Base-by-base conservation (phyloP, 2,329 filamentous ascomycete genomes). In the Colletotrichum chlorophyti region DNA sequence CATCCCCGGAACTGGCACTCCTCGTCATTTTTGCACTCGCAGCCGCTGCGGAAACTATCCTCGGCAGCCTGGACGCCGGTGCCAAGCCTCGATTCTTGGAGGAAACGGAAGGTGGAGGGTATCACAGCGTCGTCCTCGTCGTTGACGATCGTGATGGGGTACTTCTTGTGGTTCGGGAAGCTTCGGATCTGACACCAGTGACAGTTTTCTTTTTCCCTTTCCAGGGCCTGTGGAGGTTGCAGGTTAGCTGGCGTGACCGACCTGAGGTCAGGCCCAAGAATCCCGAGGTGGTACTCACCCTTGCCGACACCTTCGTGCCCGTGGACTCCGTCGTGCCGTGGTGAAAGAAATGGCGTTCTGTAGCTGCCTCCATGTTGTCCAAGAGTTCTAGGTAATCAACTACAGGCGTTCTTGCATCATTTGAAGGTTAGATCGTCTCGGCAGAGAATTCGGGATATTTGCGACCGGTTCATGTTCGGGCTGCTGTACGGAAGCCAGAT, bases 1-100 rank as follows among this genome's bases (percentile, higher is more conserved):
- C 91, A 96, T 21, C 74, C 78, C 32, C 76, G 79, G 65, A 87
- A 91, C 68, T 90, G 86, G 68, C 91, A 93, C 4, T 85, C 82
- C 65, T 82, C 79, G 46, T 85, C 79, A 2, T 83, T 74, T 1
- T 67, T 71, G 66, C 91, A 96, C 42, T 82, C 74, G 68, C 91
- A 96, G 3, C 91, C 91, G 52, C 80, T 81, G 62, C 86, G 83
- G 52, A 91, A 90, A 24, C 81, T 88, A 43, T 78, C 75, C 60
- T 83, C 83, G 4, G 83, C 83, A 11, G 81, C 78, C 38, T 82
- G 70, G 0, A 94, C 87, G 17, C 84, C 88, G 1, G 80, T 65
- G 3, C 82, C 74, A 1, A 90, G 76, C 4, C 88, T 75, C 9
- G 85, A 87, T 1, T 80, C 72, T 6, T 87, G 77, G 50, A 93